Evolutionary conservation across 2,329 filamentous ascomycete genomes (phyloP).

Genomic region (Rutstroemia sp.): DNA sequence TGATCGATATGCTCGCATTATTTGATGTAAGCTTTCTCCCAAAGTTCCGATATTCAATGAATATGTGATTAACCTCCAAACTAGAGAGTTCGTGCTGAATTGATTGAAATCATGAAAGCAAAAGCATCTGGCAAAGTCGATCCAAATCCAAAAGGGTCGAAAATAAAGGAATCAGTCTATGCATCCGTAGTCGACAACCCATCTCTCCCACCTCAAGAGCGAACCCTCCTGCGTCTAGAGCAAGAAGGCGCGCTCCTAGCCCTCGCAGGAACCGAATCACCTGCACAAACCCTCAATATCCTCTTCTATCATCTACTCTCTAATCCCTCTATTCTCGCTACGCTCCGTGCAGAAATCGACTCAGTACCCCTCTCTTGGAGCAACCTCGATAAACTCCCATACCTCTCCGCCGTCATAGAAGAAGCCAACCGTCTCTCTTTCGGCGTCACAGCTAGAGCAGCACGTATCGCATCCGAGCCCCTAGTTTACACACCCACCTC

Average conservation of each 20-base stretch:
- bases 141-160: background rate
- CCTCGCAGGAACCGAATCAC: slow-evolving; percentile 33
- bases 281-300: slow-evolving; percentile 29
- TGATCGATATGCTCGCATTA: slow-evolving; percentile 12
- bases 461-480: slow-evolving; percentile 18
- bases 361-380: slow-evolving; percentile 3
- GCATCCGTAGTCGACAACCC: slow-evolving; percentile 18
- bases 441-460: slow-evolving; percentile 26
- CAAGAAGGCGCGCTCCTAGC: slow-evolving; percentile 29
- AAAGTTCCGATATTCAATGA: background rate
- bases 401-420: slow-evolving; percentile 26
- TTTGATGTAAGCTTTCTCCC: slow-evolving; percentile 5
- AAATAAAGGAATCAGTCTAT: slow-evolving; percentile 21
- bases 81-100: slow-evolving; percentile 9
- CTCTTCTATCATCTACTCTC: slow-evolving; percentile 32
- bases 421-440: slow-evolving; percentile 27
- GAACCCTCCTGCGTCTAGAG: slow-evolving; percentile 26
- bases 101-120: background rate
- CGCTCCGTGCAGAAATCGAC: slow-evolving; percentile 30
- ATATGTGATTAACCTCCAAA: background rate
- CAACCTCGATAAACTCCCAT: slow-evolving; percentile 23
- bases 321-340: slow-evolving; percentile 25
- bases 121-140: background rate
- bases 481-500: slow-evolving; percentile 4
- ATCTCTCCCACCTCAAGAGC: slow-evolving; percentile 31